Conservation (phyloP, 2,329 filamentous ascomycete genomes). For the Cladosporium sphaerospermum region DNA sequence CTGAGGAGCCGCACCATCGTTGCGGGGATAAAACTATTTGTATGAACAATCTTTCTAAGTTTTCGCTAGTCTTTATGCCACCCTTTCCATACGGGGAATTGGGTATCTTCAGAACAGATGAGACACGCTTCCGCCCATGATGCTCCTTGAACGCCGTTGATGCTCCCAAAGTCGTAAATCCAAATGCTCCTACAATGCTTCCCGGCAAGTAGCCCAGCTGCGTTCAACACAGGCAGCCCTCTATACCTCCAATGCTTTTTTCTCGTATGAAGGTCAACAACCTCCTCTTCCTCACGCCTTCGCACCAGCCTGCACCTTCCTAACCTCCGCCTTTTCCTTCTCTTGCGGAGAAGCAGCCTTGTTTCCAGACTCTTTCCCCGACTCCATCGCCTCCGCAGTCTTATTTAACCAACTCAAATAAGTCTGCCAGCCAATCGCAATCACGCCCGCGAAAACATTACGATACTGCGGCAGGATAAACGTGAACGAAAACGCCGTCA, state of each 20-base stretch:
- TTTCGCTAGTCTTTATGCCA: not conserved
- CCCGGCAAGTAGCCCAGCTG: not conserved
- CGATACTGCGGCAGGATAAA: slow-evolving; percentile 74
- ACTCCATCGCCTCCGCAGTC: slow-evolving; percentile 50
- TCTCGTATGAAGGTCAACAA: not conserved
- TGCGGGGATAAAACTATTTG: not conserved
- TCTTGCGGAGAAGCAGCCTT: slow-evolving; percentile 1
- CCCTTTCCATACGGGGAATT: not conserved
- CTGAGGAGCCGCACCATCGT: too few relatives aligned
- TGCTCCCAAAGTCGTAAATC: not conserved
- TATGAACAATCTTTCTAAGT: not conserved
- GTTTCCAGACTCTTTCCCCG: not conserved
- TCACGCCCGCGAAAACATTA: slow-evolving; percentile 66
- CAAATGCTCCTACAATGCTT: not conserved
- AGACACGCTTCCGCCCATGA: not conserved
- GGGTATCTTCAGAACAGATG: slow-evolving; percentile 2
- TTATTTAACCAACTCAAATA: slow-evolving; percentile 79
- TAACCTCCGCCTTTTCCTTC: slow-evolving; percentile 3
- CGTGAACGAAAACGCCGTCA: slow-evolving; percentile 82
- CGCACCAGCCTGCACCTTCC: slow-evolving; percentile 10
- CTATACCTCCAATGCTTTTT: not conserved
- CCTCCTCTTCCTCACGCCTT: not conserved
- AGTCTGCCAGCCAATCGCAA: slow-evolving; percentile 88
- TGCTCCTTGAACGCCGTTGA: slow-evolving; percentile 1
- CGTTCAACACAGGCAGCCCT: not conserved